Evolutionary conservation across 371 early-diverging fungal species (phyloP).

Genomic region (Mucor sp.): DNA sequence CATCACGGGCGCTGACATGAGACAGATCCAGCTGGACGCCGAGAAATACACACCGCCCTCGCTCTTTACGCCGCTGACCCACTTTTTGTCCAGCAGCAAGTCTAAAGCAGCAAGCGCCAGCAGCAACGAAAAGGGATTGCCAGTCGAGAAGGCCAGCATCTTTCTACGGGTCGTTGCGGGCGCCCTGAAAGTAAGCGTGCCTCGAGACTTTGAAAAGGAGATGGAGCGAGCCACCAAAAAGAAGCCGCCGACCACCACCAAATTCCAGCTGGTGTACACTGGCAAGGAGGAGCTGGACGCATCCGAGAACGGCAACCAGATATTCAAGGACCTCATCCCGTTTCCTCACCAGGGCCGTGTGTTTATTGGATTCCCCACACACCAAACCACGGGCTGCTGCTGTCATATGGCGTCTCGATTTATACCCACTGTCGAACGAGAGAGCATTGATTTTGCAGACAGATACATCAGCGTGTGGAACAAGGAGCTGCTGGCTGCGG

Average conservation of each 20-base stretch:
- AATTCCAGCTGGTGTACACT: slow-evolving; percentile 72
- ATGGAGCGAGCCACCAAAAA: slow-evolving; percentile 95
- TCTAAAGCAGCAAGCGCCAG: slow-evolving; percentile 9
- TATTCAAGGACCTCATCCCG: slow-evolving; percentile 76
- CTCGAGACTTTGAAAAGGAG: slow-evolving; percentile 61
- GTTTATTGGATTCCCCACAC: slow-evolving; percentile 91
- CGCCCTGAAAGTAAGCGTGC: slow-evolving; percentile 57
- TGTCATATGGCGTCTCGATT: slow-evolving; percentile 84
- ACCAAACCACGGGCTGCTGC: slow-evolving; percentile 89
- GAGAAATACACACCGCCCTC: slow-evolving; percentile 51
- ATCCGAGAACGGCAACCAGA: slow-evolving; percentile 52
- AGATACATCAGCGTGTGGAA: slow-evolving; percentile 83
- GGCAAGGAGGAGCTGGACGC: slow-evolving; percentile 79
- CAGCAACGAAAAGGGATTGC: slow-evolving; percentile 21
- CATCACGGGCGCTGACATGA: slow-evolving; percentile 58
- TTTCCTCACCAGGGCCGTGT: slow-evolving; percentile 82
- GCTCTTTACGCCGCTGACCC: slow-evolving; percentile 28
- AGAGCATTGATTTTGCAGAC: slow-evolving; percentile 92
- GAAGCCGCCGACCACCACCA: slow-evolving; percentile 76
- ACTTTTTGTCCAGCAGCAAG: slow-evolving; percentile 27
- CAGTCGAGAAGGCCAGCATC: slow-evolving; percentile 58
- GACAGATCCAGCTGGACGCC: slow-evolving; percentile 74
- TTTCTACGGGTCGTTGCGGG: slow-evolving; percentile 77
- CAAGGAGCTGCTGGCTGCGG: slow-evolving; percentile 75
- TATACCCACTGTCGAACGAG: slow-evolving; percentile 92